Evolutionary conservation across 1,139 yeast species (phyloP).

Genomic region (Hyphopichia wangnamkhiaoensis): DNA sequence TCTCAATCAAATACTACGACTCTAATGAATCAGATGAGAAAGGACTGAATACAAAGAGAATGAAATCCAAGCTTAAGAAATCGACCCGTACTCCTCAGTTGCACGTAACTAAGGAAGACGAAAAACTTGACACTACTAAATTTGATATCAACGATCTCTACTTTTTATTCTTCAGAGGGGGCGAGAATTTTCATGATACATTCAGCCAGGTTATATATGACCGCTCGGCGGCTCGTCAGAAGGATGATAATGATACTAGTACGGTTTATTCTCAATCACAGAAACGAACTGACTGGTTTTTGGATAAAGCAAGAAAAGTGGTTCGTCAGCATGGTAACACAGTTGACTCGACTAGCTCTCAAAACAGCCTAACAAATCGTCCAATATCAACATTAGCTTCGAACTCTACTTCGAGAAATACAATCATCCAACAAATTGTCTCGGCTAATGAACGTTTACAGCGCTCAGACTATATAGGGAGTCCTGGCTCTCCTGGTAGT

Average conservation of each 20-base stretch:
- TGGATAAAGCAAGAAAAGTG: constrained; percentile 1
- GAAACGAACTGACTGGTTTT: not conserved
- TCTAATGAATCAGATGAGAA: constrained; percentile 6
- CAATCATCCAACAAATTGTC: constrained; percentile 14
- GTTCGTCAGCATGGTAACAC: not conserved
- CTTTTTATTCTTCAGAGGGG: constrained; percentile 60
- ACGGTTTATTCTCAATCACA: not conserved
- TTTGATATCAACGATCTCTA: constrained; percentile 63
- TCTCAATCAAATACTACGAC: constrained; percentile 23
- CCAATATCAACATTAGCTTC: constrained; percentile 19
- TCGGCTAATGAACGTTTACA: constrained; percentile 3
- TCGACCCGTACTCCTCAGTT: not conserved
- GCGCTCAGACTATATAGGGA: no score
- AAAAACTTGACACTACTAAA: constrained; percentile 27
- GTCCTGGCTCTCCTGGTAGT: no score
- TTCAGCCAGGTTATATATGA: constrained; percentile 23
- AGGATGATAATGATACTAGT: not conserved
- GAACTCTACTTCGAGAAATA: constrained; percentile 6
- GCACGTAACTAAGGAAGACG: constrained; percentile 16
- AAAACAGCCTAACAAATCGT: constrained; percentile 2
- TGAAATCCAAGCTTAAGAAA: constrained; percentile 5
- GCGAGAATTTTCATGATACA: constrained; percentile 25
- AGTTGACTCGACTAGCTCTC: not conserved
- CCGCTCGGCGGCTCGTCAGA: constrained; percentile 3
- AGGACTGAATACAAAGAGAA: not conserved